phyloP scores from a whole-genome alignment of 768 basidiomycete species.

The Pleurotus tuoliensis region DNA sequence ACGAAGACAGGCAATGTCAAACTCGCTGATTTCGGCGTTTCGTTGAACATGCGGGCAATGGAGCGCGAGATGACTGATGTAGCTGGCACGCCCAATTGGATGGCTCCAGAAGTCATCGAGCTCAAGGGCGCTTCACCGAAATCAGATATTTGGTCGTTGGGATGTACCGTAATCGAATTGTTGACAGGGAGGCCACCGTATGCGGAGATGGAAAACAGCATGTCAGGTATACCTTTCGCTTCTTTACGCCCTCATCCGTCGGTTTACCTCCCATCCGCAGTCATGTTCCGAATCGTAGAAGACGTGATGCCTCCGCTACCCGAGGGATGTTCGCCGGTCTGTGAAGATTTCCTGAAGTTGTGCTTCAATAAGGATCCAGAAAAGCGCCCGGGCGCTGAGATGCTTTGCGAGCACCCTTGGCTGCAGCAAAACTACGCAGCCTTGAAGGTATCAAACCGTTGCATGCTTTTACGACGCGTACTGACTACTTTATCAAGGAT shows the following conservation, averaged over 20 bases:
- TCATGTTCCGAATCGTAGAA: constrained; percentile 98
- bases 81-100: constrained; percentile 97
- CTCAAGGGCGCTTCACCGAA: constrained; percentile 91
- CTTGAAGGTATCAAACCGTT: constrained; percentile 57
- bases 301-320: constrained; percentile 88
- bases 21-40: constrained; percentile 96
- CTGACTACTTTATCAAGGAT: constrained; percentile 39
- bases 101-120: constrained; percentile 98
- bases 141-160: constrained; percentile 94
- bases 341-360: constrained; percentile 75
- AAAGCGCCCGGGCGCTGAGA: constrained; percentile 78
- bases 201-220: constrained; percentile 81
- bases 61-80: constrained; percentile 81
- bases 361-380: constrained; percentile 91
- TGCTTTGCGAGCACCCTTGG: constrained; percentile 90
- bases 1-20: constrained; percentile 98
- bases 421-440: constrained; percentile 74
- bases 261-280: constrained; percentile 32
- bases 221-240: constrained; percentile 63
- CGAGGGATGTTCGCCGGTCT: constrained; percentile 66
- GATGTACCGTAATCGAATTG: constrained; percentile 91
- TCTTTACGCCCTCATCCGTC: too few relatives aligned
- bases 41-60: constrained; percentile 90
- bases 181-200: constrained; percentile 92
- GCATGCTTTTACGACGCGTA: background rate